A percentile compares a stretch with the other conserved stretches of the same genome.
These are phyloP conservation scores for Elsinoe ampelina DNA, from an alignment of 2,329 filamentous ascomycete genomes.

Conservation along the genomic window DNA sequence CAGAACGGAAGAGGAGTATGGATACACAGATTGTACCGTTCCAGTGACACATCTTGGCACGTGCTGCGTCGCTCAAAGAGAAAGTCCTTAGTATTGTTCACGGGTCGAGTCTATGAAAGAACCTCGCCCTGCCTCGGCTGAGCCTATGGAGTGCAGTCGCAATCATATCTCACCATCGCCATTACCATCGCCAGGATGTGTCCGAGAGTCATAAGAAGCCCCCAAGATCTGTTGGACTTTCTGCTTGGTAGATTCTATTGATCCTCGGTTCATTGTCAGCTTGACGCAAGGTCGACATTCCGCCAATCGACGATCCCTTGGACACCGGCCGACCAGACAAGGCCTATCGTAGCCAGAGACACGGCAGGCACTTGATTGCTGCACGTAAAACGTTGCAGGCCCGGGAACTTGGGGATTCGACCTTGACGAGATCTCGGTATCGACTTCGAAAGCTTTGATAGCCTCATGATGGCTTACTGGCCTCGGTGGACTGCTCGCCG, in stretches of 20 bases:
- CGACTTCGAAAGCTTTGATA: not conserved
- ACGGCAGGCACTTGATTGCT: too few species aligned
- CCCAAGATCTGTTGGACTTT: conserved; percentile 22
- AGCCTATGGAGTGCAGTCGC: not conserved
- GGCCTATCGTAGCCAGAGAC: too few species aligned
- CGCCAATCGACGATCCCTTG: not conserved
- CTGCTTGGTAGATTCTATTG: conserved; percentile 20
- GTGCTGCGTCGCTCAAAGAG: conserved; percentile 15
- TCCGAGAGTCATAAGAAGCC: conserved; percentile 21
- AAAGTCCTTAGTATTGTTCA: conserved; percentile 11
- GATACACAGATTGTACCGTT: not conserved
- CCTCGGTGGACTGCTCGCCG: conserved; percentile 46
- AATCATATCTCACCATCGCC: not conserved
- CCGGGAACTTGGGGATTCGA: too few species aligned
- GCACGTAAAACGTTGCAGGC: too few species aligned
- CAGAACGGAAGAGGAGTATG: not conserved
- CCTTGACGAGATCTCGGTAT: not conserved
- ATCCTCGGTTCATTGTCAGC: not conserved
- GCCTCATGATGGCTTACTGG: conserved; percentile 21
- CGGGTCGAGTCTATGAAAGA: conserved; percentile 7
- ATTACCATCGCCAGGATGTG: conserved; percentile 21
- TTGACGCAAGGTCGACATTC: conserved; percentile 6
- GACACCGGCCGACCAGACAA: too few species aligned
- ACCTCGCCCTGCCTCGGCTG: conserved; percentile 2
- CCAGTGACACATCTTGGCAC: not conserved